These are phyloP conservation scores for Cladobotryum protrusum DNA, from an alignment of 2,329 filamentous ascomycete genomes.

Conservation along the genomic window DNA sequence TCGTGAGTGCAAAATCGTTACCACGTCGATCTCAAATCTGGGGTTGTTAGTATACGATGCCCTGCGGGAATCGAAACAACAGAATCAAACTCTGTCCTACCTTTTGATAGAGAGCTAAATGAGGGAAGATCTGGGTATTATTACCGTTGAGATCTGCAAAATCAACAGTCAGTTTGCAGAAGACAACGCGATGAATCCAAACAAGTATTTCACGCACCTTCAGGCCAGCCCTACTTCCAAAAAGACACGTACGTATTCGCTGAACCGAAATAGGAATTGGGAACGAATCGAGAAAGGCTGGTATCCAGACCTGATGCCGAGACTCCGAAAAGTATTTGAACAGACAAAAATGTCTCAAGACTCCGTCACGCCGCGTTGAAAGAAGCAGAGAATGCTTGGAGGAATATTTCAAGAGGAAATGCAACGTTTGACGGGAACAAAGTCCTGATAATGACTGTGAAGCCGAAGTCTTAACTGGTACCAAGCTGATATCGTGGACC, in stretches of 20 bases:
- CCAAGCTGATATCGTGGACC: constrained; percentile 20
- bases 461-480: constrained; percentile 22
- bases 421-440: constrained; percentile 13
- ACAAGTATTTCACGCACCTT: neutral
- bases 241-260: constrained; percentile 23
- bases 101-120: neutral
- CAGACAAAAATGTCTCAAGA: constrained; percentile 32
- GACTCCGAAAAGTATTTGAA: constrained; percentile 33
- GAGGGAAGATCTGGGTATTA: neutral
- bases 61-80: too few relatives aligned
- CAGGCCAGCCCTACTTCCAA: neutral
- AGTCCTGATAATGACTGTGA: constrained; percentile 15
- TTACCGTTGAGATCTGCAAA: neutral
- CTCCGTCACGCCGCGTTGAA: constrained; percentile 34
- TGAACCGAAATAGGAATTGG: constrained; percentile 25
- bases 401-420: constrained; percentile 15
- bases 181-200: neutral
- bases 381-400: constrained; percentile 27
- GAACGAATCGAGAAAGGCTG: constrained; percentile 29
- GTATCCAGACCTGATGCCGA: constrained; percentile 31
- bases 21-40: neutral
- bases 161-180: neutral
- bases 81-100: neutral
- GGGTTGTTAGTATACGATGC: too few relatives aligned
- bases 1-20: constrained; percentile 1